Percentiles rank a stretch among this genome's conserved stretches.
Evolutionary conservation across 2,329 filamentous ascomycete species (phyloP).

Genomic region (Sclerotinia nivalis): DNA sequence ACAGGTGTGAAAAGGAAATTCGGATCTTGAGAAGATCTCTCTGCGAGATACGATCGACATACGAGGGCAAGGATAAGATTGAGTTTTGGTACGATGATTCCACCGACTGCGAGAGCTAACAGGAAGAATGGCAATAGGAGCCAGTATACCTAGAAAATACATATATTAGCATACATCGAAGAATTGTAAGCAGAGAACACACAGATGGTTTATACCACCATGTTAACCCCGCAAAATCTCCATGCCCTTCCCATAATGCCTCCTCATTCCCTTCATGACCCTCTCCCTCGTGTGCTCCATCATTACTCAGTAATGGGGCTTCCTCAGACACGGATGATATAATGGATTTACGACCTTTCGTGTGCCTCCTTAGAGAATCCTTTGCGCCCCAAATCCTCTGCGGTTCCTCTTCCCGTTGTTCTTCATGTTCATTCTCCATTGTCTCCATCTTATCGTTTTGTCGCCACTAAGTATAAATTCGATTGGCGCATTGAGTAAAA

Average conservation of each 20-base stretch:
- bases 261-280: slow-evolving; percentile 24
- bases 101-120: slow-evolving; percentile 84
- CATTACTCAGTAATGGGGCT: slow-evolving; percentile 35
- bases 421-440: slow-evolving; percentile 12
- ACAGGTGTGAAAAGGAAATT: slow-evolving; percentile 62
- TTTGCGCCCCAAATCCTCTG: slow-evolving; percentile 33
- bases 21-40: slow-evolving; percentile 60
- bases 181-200: slow-evolving; percentile 38
- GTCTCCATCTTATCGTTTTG: slow-evolving; percentile 15
- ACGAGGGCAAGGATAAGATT: slow-evolving; percentile 84
- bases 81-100: slow-evolving; percentile 80
- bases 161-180: slow-evolving; percentile 35
- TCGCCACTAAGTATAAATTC: neutral
- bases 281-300: slow-evolving; percentile 20
- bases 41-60: slow-evolving; percentile 78
- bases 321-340: slow-evolving; percentile 24
- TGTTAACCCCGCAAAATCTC: slow-evolving; percentile 61
- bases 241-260: slow-evolving; percentile 50
- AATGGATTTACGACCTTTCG: slow-evolving; percentile 24
- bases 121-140: slow-evolving; percentile 77
- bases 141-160: slow-evolving; percentile 69
- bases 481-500: slow-evolving; percentile 6
- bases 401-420: slow-evolving; percentile 1
- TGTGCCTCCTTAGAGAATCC: slow-evolving; percentile 33
- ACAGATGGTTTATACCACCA: slow-evolving; percentile 66